Base-by-base conservation (phyloP, 2,329 filamentous ascomycete genomes). In the Cladosporium sp. region DNA sequence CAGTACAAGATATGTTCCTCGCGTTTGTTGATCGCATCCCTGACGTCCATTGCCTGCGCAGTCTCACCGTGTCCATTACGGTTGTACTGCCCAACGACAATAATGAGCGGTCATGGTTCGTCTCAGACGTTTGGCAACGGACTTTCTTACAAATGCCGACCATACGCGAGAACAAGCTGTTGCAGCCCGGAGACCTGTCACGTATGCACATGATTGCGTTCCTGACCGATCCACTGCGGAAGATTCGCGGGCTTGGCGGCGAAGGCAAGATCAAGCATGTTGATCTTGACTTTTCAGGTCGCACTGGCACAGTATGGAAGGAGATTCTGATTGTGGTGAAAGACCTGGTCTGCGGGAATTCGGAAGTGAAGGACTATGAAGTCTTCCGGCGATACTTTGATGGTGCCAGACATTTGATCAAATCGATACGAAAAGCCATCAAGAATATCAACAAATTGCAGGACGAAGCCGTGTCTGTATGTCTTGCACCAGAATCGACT, bases 181-280 rank as follows among this genome's bases (percentile, higher is more conserved):
- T 63, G 5, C 47, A 63, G 15, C 60, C 60, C n/a, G 49, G 60
- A 28, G 47, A 63, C 15, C 49, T 63, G 30, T 63, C 49, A 6
- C 49, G 60, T 21, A 52, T 52, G 47, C 60, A 63, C 24, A 54
- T 63, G 60, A 55, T 34, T 8, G 60, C 49, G 15, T 63, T 63
- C 15, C 24, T 63, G 32, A 54, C 49, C 5, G 60, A 55, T 41
- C 49, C 60, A 2, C n/a, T 63, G 15, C 32, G 34, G 2, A 55
- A 21, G 30, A 55, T 63, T 12, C 32, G 60, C 3, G 36, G n/a
- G 11, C 18, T 63, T 18, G 26, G 49, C 7, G 18, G 24, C 14
- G 49, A 24, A 15, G 34, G 32, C 5, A 34, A 38, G 21, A 24
- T 8, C 18, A 49, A 28, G 0, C 18, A 6, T 2, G 24, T 54